Conservation (phyloP, 2,329 filamentous ascomycete species). For the Alternaria tenuissima region DNA sequence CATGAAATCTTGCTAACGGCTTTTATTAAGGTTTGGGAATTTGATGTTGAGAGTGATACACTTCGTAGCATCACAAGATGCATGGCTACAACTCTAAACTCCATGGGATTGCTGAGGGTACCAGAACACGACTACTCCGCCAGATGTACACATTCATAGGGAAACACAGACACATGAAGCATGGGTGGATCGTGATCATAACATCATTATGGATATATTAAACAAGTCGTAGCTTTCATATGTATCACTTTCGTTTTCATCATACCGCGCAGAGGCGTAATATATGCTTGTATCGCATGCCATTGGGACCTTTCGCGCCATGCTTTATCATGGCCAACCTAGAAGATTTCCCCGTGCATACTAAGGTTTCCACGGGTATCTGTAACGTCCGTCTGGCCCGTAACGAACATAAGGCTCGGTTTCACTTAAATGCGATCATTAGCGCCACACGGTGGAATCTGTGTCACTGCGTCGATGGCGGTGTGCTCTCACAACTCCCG, state of each 20-base stretch:
- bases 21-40: neutral
- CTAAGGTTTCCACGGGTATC: slow-evolving; percentile 48
- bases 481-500: slow-evolving; percentile 43
- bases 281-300: neutral
- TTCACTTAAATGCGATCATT: slow-evolving; percentile 16
- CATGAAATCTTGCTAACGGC: neutral
- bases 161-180: neutral
- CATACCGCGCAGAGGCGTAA: neutral
- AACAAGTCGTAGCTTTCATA: neutral
- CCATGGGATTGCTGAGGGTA: neutral
- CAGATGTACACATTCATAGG: neutral
- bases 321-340: slow-evolving; percentile 33
- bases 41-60: neutral
- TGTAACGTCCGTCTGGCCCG: slow-evolving; percentile 27
- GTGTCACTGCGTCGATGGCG: neutral
- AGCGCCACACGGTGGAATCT: slow-evolving; percentile 15
- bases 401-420: slow-evolving; percentile 15
- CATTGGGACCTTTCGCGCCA: neutral
- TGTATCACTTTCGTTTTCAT: neutral
- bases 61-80: neutral
- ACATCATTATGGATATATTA: neutral
- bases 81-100: neutral
- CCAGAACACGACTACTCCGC: neutral
- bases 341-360: slow-evolving; percentile 44
- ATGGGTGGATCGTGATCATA: neutral